A percentile compares a stretch with the other conserved stretches of the same genome.
These are phyloP conservation scores for Candida gigantensis DNA, from an alignment of 1,139 yeast species.

Conservation along the genomic window DNA sequence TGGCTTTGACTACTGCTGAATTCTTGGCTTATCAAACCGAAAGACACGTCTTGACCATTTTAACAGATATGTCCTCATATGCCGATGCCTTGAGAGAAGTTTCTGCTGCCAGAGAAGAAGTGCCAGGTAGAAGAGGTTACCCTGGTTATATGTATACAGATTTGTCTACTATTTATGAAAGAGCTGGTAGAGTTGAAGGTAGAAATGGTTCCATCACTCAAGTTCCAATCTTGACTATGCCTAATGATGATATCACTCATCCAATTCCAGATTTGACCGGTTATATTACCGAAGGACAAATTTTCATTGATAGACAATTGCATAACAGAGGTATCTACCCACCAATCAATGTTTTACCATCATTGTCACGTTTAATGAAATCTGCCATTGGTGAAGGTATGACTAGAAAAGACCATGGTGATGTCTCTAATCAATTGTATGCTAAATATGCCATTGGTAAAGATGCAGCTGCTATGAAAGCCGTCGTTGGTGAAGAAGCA, in stretches of 20 bases:
- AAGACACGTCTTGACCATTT: conserved; percentile 95
- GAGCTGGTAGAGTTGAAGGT: conserved; percentile 99
- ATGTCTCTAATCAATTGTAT: conserved; percentile 96
- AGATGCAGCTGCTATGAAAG: conserved; percentile 99
- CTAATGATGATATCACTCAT: conserved; percentile 98
- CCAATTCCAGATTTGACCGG: conserved; percentile 99
- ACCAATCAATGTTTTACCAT: conserved; percentile 96
- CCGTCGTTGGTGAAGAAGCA: conserved; percentile 99
- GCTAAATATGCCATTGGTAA: conserved; percentile 99
- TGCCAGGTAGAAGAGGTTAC: conserved; percentile 99
- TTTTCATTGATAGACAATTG: conserved; percentile 94
- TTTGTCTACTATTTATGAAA: conserved; percentile 96
- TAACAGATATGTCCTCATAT: conserved; percentile 98
- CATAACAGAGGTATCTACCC: conserved; percentile 97
- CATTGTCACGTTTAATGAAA: conserved; percentile 97
- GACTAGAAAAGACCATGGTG: conserved; percentile 99
- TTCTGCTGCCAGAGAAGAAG: conserved; percentile 99
- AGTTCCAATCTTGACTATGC: conserved; percentile 98
- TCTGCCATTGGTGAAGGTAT: conserved; percentile 99
- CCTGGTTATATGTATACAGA: conserved; percentile 99
- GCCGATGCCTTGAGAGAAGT: conserved; percentile 99
- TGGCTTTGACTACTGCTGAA: conserved; percentile 99
- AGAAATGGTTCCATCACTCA: conserved; percentile 99
- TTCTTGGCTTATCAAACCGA: conserved; percentile 98
- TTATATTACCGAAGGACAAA: conserved; percentile 98